Conservation (phyloP, 2,329 filamentous ascomycete species). For the Monilinia aucupariae region DNA sequence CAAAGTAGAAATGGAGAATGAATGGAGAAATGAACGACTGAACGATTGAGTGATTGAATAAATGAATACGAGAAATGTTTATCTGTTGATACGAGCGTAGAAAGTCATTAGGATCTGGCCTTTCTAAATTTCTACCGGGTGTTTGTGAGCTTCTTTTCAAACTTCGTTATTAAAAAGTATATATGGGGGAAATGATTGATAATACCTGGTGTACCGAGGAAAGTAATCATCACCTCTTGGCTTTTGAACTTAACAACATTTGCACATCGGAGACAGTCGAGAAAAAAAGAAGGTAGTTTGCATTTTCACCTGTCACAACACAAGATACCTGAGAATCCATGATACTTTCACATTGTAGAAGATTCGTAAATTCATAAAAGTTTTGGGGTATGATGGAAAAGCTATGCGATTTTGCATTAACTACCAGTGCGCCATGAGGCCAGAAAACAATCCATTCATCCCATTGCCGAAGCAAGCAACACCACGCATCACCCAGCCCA, state of each 20-base stretch:
- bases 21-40: too few species aligned
- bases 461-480: constrained; percentile 26
- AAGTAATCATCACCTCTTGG: background rate
- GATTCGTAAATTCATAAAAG: constrained; percentile 22
- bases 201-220: too few species aligned
- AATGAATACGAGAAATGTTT: constrained; percentile 10
- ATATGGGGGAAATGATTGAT: background rate
- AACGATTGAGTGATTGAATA: too few species aligned
- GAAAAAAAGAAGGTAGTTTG: background rate
- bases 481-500: constrained; percentile 25
- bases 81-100: background rate
- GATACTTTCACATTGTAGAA: constrained; percentile 13
- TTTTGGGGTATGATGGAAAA: constrained; percentile 22
- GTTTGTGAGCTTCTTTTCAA: background rate
- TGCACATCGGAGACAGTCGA: background rate
- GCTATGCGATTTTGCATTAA: constrained; percentile 25
- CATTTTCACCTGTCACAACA: constrained; percentile 9
- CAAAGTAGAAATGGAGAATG: background rate
- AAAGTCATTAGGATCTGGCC: background rate
- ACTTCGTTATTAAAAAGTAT: constrained; percentile 1
- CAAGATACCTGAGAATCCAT: background rate
- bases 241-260: background rate
- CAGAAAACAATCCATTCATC: constrained; percentile 27
- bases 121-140: background rate
- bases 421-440: constrained; percentile 18